Percentiles rank a stretch among this genome's conserved stretches.
These are phyloP conservation scores for Peribolospora kevripleyi DNA, from an alignment of 768 basidiomycete genomes.

Conservation along the genomic window DNA sequence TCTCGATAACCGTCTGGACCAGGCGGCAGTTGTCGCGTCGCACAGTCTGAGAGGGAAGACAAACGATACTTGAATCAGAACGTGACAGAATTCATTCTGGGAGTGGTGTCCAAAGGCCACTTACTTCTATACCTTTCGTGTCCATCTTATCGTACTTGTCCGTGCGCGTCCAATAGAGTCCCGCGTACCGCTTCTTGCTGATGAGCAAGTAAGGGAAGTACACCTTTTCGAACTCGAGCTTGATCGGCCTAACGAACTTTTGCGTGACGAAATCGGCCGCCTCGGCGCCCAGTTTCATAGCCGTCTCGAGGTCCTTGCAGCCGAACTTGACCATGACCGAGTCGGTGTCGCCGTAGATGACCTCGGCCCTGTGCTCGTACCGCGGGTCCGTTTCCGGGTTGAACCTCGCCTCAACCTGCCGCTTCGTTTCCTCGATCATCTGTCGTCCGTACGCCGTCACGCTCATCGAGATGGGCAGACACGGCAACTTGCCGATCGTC, in stretches of 20 bases:
- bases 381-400: conserved; percentile 22
- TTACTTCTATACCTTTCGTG: conserved; percentile 91
- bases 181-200: conserved; percentile 96
- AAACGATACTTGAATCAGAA: background rate
- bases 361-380: conserved; percentile 60
- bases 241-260: conserved; percentile 86
- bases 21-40: conserved; percentile 96
- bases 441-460: conserved; percentile 88
- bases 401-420: conserved; percentile 23
- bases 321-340: conserved; percentile 98
- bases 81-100: background rate
- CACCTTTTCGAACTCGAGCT: conserved; percentile 97
- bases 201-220: conserved; percentile 96
- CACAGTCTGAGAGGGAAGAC: conserved; percentile 41
- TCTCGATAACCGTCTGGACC: conserved; percentile 92
- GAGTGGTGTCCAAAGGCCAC: conserved; percentile 8
- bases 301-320: conserved; percentile 53
- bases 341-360: conserved; percentile 97
- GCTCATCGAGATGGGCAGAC: conserved; percentile 84
- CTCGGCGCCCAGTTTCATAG: conserved; percentile 85
- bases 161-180: conserved; percentile 83
- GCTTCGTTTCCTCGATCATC: conserved; percentile 95
- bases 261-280: conserved; percentile 74
- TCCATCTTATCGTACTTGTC: conserved; percentile 99
- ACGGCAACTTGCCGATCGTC: conserved; percentile 86